A percentile compares a stretch with the other conserved stretches of the same genome.
phyloP scores from a whole-genome alignment of 345 rosid species.

The Aurinia saxatilis region DNA sequence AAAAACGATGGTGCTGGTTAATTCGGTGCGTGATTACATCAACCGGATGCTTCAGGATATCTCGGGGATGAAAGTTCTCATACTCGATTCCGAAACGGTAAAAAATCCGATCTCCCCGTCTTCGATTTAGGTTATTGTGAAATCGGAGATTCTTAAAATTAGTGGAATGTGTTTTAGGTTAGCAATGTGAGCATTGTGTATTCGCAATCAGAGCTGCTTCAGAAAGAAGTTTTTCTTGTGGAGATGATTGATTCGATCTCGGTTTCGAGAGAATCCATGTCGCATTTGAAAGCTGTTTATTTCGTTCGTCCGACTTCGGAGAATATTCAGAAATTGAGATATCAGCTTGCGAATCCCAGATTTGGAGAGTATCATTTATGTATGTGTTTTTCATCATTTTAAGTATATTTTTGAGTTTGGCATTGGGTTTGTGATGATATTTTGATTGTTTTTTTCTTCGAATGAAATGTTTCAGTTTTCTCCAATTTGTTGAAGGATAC shows the following conservation, averaged over 20 bases:
- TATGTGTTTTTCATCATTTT: constrained; percentile 29
- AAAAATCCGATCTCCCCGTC: background rate
- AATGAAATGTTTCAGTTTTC: constrained; percentile 61
- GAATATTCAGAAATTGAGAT: constrained; percentile 75
- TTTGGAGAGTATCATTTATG: constrained; percentile 92
- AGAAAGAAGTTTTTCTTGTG: constrained; percentile 89
- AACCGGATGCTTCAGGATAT: constrained; percentile 93
- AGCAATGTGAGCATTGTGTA: constrained; percentile 85
- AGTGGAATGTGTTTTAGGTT: constrained; percentile 51
- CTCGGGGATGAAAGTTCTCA: constrained; percentile 99
- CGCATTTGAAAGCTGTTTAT: constrained; percentile 90
- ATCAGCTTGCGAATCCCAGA: constrained; percentile 75
- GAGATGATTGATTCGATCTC: constrained; percentile 87
- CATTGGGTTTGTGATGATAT: background rate
- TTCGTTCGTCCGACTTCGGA: constrained; percentile 83
- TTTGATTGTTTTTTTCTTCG: background rate
- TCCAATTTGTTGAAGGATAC: constrained; percentile 95
- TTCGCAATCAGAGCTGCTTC: constrained; percentile 92
- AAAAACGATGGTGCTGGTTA: constrained; percentile 57
- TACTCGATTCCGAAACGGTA: constrained; percentile 96
- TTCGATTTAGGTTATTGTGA: background rate
- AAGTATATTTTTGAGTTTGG: background rate
- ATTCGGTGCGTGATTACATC: constrained; percentile 81
- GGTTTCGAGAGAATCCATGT: constrained; percentile 77
- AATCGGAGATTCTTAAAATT: background rate